Percentiles rank a stretch among this genome's conserved stretches.
Conservation (phyloP, 257 asterid genomes). For the Pogostemon cablin region DNA sequence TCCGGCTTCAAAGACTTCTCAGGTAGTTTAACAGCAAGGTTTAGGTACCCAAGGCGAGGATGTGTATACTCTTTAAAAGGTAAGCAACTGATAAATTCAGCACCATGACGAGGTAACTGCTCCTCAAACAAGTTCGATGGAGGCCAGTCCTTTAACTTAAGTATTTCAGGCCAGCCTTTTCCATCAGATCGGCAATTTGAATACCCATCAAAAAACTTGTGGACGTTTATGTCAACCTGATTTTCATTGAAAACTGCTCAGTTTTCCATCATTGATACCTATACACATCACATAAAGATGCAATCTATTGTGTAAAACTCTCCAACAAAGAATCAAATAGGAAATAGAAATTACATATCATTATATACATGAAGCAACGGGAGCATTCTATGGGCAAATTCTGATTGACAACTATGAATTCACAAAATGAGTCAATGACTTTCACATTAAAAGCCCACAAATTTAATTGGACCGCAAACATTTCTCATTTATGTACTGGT, state of each 20-base stretch:
- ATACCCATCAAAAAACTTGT: conserved; percentile 70
- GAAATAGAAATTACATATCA: conserved; percentile 9
- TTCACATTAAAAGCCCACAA: conserved; percentile 24
- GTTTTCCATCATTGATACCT: conserved; percentile 21
- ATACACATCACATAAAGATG: conserved; percentile 6
- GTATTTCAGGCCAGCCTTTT: conserved; percentile 65
- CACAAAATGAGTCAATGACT: conserved; percentile 19
- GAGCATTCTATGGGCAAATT: conserved; percentile 8
- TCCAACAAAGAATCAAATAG: conserved; percentile 4
- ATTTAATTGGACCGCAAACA: background rate
- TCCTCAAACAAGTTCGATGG: conserved; percentile 76
- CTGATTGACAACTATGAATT: conserved; percentile 5
- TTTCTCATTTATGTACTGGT: background rate
- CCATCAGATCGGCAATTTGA: conserved; percentile 40
- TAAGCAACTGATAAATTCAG: conserved; percentile 74
- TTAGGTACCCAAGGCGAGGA: conserved; percentile 64
- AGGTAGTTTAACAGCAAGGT: conserved; percentile 75
- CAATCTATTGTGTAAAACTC: conserved; percentile 3
- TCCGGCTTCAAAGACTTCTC: conserved; percentile 61
- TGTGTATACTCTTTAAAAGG: conserved; percentile 88
- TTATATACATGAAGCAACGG: conserved; percentile 3
- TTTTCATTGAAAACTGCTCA: conserved; percentile 28
- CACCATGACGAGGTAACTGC: conserved; percentile 80
- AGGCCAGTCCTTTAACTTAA: conserved; percentile 95
- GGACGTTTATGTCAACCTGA: conserved; percentile 75